Conservation (phyloP, 2,329 filamentous ascomycete species). For the Fusarium poae region DNA sequence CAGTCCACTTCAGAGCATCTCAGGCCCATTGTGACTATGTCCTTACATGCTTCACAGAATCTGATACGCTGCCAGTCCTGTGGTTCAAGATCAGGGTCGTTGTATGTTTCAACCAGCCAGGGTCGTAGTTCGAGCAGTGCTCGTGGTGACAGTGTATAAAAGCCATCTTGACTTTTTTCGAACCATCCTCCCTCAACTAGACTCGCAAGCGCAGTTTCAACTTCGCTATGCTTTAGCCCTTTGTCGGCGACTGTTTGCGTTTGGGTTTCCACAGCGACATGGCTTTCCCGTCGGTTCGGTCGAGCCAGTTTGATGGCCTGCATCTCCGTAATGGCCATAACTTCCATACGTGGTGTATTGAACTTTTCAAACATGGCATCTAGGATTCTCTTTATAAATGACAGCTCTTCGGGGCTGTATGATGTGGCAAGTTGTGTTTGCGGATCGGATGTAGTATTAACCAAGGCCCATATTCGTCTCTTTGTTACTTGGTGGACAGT, state of each 20-base stretch:
- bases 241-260: conserved; percentile 58
- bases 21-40: conserved; percentile 88
- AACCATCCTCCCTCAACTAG: conserved; percentile 89
- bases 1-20: conserved; percentile 79
- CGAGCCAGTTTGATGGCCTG: conserved; percentile 80
- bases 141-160: conserved; percentile 81
- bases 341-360: conserved; percentile 83
- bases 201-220: conserved; percentile 76
- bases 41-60: conserved; percentile 87
- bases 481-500: conserved; percentile 76
- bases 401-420: conserved; percentile 84
- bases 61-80: conserved; percentile 82
- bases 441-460: conserved; percentile 88
- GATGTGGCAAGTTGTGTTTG: conserved; percentile 89
- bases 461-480: conserved; percentile 81
- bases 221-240: conserved; percentile 80
- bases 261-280: conserved; percentile 51
- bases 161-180: conserved; percentile 77
- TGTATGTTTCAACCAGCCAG: conserved; percentile 92
- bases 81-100: conserved; percentile 74
- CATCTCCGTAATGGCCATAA: conserved; percentile 84
- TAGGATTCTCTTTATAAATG: conserved; percentile 87
- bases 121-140: conserved; percentile 85
- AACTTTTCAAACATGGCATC: conserved; percentile 93
- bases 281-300: conserved; percentile 58